These are phyloP conservation scores for Bremia lactucae DNA, from an alignment of 352 stramenopile genomes.

Conservation along the genomic window DNA sequence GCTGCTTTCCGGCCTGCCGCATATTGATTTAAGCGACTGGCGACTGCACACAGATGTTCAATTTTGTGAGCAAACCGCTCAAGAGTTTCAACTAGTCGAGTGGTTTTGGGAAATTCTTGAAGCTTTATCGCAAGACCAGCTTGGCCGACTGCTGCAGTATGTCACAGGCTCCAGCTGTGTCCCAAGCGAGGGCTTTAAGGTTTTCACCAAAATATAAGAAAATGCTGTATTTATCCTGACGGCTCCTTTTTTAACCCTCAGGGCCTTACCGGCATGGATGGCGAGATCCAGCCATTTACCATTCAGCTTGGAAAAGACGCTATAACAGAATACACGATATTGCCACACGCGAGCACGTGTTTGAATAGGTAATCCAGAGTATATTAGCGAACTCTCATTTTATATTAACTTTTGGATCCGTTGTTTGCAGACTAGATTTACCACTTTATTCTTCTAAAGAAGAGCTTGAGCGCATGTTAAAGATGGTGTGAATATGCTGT, in stretches of 20 bases:
- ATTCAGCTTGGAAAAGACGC: slow-evolving; percentile 46
- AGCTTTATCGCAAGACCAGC: slow-evolving; percentile 41
- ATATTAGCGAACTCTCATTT: too few species aligned
- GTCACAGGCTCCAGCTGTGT: slow-evolving; percentile 74
- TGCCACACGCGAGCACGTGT: slow-evolving; percentile 74
- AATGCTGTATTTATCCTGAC: too few species aligned
- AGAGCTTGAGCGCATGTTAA: slow-evolving; percentile 89
- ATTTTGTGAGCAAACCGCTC: slow-evolving; percentile 19
- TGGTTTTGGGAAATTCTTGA: slow-evolving; percentile 81
- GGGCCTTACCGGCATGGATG: slow-evolving; percentile 68
- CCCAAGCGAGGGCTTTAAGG: slow-evolving; percentile 72
- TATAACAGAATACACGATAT: slow-evolving; percentile 36
- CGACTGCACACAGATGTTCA: slow-evolving; percentile 57
- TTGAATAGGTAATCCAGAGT: slow-evolving; percentile 75
- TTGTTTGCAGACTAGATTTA: slow-evolving; percentile 55
- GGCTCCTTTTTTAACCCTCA: too few species aligned
- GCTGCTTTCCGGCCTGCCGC: slow-evolving; percentile 49
- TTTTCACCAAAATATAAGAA: too few species aligned
- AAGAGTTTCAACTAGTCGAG: slow-evolving; percentile 36
- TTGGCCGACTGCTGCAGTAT: slow-evolving; percentile 71
- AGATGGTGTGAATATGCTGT: slow-evolving; percentile 52
- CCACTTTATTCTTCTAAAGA: slow-evolving; percentile 72
- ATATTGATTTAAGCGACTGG: slow-evolving; percentile 87
- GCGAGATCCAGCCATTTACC: slow-evolving; percentile 59
- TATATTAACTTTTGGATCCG: too few species aligned